phyloP scores from a whole-genome alignment of 805 yeast species.

The Ogataea pignaliae region DNA sequence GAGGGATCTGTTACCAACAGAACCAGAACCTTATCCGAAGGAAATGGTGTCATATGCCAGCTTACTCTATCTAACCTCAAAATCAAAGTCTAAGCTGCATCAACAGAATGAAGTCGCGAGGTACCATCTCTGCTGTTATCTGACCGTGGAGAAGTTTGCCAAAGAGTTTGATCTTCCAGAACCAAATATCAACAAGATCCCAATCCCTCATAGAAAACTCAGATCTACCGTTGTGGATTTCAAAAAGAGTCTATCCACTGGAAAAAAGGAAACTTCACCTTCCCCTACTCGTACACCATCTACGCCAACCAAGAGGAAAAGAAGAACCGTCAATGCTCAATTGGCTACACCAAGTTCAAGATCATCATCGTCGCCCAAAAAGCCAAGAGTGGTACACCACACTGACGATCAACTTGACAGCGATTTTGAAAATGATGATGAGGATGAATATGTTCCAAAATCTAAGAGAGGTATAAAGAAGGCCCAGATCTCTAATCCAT shows the following conservation, averaged over 20 bases:
- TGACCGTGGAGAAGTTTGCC: conserved; percentile 50
- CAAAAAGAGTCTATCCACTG: conserved; percentile 32
- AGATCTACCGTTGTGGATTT: conserved; percentile 42
- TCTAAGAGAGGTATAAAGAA: background rate
- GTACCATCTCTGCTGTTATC: conserved; percentile 60
- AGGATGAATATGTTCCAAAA: background rate
- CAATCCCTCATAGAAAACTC: conserved; percentile 46
- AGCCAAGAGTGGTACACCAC: background rate
- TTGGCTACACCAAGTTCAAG: background rate
- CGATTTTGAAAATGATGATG: background rate
- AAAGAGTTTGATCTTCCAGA: conserved; percentile 41
- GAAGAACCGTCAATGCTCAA: too few relatives aligned
- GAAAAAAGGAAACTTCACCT: conserved; percentile 7
- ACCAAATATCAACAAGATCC: conserved; percentile 49
- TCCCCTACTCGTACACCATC: background rate
- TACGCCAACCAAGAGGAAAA: background rate
- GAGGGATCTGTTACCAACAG: conserved; percentile 47
- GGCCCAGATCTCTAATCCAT: background rate
- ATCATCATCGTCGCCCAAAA: background rate
- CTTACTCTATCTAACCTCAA: conserved; percentile 50
- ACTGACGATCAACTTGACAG: background rate
- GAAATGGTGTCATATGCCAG: conserved; percentile 37
- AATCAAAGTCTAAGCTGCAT: conserved; percentile 41
- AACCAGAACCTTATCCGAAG: conserved; percentile 40
- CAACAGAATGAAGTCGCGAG: conserved; percentile 60